Conservation (phyloP, 352 stramenopile species). For the Phytopythium boreale region DNA sequence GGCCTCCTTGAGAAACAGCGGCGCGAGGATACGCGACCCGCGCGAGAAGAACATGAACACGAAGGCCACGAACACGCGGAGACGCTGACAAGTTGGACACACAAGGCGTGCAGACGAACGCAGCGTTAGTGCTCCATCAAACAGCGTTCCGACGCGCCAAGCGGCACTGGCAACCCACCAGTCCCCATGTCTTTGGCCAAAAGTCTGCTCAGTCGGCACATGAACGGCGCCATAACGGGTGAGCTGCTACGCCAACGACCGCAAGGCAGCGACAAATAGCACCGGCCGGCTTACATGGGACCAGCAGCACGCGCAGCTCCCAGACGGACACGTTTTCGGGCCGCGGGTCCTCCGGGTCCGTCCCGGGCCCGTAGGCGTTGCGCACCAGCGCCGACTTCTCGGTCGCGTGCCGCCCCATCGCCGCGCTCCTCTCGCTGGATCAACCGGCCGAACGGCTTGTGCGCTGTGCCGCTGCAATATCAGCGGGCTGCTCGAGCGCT, state of each 20-base stretch:
- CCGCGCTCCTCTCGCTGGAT: not conserved
- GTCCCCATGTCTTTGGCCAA: slow-evolving; percentile 64
- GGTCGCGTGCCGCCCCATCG: slow-evolving; percentile 12
- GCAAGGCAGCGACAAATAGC: no score
- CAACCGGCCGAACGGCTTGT: no score
- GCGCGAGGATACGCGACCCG: slow-evolving; percentile 60
- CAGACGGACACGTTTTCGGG: slow-evolving; percentile 35
- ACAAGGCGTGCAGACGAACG: no score
- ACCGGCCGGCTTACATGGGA: no score
- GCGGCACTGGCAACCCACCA: slow-evolving; percentile 30
- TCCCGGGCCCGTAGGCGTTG: slow-evolving; percentile 9
- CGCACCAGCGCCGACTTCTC: slow-evolving; percentile 40
- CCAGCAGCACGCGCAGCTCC: slow-evolving; percentile 65
- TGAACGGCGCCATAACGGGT: not conserved
- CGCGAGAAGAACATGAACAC: slow-evolving; percentile 68
- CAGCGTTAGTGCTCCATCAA: not conserved
- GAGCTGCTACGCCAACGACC: not conserved
- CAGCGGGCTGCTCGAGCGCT: no score
- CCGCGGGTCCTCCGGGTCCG: slow-evolving; percentile 25
- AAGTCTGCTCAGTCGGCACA: slow-evolving; percentile 42
- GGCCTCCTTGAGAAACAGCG: slow-evolving; percentile 69
- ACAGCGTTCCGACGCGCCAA: not conserved
- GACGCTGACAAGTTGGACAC: slow-evolving; percentile 18
- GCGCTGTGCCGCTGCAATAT: no score
- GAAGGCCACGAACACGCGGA: slow-evolving; percentile 63